Base-by-base conservation (phyloP, 2,329 filamentous ascomycete species). In the Botrytis sinoallii region DNA sequence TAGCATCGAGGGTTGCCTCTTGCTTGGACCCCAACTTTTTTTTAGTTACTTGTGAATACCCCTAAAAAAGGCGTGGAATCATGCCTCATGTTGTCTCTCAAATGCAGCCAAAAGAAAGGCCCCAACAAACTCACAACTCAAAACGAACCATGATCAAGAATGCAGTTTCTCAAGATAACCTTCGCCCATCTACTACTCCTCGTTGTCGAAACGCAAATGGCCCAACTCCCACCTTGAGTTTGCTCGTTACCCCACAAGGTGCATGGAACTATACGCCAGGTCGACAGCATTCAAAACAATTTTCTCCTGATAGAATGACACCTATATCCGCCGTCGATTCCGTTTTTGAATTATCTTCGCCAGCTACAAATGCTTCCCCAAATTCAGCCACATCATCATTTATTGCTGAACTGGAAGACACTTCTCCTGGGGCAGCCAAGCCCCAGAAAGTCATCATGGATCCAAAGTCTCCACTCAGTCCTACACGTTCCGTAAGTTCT, bases 381-480 rank as follows among this genome's bases (percentile, higher is more conserved):
- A 73, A 73, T 60, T 77, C 77, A 1, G 75, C 75, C 9, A 66
- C 68, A 46, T 76, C 77, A 22, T 76, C 76, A 8, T 75, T 75
- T 42, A 68, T 77, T 48, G 77, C 77, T 5, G 79, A 80, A 59
- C 59, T 80, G 7, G 79, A 80, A 70, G 79, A 79, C 55, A 80
- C 77, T 16, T 78, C 78, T 29, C 74, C 74, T 16, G 64, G 69
- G 5, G 63, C 74, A 52, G 69, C 38, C 6, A 61, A 63, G 46
- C 60, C 32, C 6, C 55, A 22, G 32, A 44, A 57, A 22, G 4
- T 59, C 22, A 20, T 40, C 12, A 32, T 66, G 18, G 61, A 75
- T 32, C 18, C 42, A 5, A 72, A 48, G n/a, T 69, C 22, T 38
- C 69, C 38, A 60, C 59, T 66, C 22, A 72, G 61, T 46, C 59